Evolutionary conservation across 176 grass and related monocot species (phyloP).

Genomic region (Avena atlantica): DNA sequence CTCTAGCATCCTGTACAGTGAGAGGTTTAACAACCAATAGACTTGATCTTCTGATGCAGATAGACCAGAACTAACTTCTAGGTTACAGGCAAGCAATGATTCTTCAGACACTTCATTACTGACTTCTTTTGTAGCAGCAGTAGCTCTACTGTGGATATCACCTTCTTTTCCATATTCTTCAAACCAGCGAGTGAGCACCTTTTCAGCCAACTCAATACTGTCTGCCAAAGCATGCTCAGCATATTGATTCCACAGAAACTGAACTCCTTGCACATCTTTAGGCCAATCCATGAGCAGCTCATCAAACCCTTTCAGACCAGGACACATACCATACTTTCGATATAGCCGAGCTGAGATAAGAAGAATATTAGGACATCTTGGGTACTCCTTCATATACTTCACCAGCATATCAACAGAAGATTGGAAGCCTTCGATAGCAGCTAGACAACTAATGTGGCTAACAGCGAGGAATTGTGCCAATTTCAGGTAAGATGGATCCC

Average conservation of each 20-base stretch:
- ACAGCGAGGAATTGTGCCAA: constrained; percentile 77
- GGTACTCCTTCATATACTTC: constrained; percentile 84
- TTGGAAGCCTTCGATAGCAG: constrained; percentile 63
- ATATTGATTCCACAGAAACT: constrained; percentile 95
- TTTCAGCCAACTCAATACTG: constrained; percentile 66
- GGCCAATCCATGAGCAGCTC: constrained; percentile 74
- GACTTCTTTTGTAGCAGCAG: constrained; percentile 30
- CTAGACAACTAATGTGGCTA: constrained; percentile 75
- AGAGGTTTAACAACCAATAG: constrained; percentile 79
- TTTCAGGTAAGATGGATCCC: constrained; percentile 69
- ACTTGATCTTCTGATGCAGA: constrained; percentile 61
- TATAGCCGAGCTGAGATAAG: constrained; percentile 62
- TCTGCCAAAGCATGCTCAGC: constrained; percentile 61
- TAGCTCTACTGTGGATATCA: constrained; percentile 34
- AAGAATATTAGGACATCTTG: constrained; percentile 75
- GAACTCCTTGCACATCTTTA: constrained; percentile 74
- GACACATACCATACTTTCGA: constrained; percentile 48
- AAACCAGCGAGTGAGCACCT: constrained; percentile 71
- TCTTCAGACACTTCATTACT: constrained; percentile 33
- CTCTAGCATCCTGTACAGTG: constrained; percentile 61
- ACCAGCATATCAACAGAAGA: constrained; percentile 66
- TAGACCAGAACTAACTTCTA: constrained; percentile 44
- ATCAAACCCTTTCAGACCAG: constrained; percentile 70
- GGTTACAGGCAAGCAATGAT: constrained; percentile 29
- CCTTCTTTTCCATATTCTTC: constrained; percentile 53